Conservation (phyloP, 2,329 filamentous ascomycete species). For the Talaromyces amestolkiae region DNA sequence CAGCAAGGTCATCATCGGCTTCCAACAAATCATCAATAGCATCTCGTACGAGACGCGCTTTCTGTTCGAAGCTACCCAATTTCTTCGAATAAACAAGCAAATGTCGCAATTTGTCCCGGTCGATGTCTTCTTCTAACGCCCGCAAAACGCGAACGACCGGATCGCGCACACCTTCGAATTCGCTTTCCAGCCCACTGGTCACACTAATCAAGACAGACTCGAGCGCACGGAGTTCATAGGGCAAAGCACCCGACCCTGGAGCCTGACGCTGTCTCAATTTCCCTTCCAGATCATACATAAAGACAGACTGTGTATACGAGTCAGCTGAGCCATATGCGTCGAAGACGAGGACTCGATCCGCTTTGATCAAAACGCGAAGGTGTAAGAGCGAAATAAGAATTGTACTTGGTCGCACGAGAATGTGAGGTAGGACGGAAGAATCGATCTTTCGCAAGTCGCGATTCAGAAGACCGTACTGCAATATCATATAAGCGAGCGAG, state of each 20-base stretch:
- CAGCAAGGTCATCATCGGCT: conserved; percentile 88
- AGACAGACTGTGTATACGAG: conserved; percentile 91
- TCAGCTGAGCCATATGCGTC: conserved; percentile 94
- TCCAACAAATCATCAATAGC: conserved; percentile 94
- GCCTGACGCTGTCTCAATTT: conserved; percentile 80
- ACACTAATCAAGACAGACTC: conserved; percentile 94
- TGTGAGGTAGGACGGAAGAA: conserved; percentile 90
- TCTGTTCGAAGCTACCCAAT: conserved; percentile 95
- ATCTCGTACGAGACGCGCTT: conserved; percentile 87
- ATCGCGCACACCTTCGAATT: conserved; percentile 90
- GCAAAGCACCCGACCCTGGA: conserved; percentile 57
- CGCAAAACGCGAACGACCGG: conserved; percentile 85
- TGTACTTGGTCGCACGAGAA: conserved; percentile 85
- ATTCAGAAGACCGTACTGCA: conserved; percentile 82
- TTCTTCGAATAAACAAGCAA: conserved; percentile 93
- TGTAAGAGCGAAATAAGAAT: conserved; percentile 97
- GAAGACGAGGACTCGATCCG: conserved; percentile 90
- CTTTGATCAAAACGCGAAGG: conserved; percentile 90
- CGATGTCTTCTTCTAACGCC: conserved; percentile 94
- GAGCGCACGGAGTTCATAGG: conserved; percentile 93
- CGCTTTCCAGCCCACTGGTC: conserved; percentile 84
- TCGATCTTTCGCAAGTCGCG: conserved; percentile 97
- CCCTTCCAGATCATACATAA: conserved; percentile 95
- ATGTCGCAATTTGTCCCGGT: conserved; percentile 85
- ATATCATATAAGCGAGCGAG: background rate